A percentile compares a stretch with the other conserved stretches of the same genome.
Evolutionary conservation across 495 filamentous ascomycete genomes (phyloP).

Genomic region (Penicillium cosmopolitanum): DNA sequence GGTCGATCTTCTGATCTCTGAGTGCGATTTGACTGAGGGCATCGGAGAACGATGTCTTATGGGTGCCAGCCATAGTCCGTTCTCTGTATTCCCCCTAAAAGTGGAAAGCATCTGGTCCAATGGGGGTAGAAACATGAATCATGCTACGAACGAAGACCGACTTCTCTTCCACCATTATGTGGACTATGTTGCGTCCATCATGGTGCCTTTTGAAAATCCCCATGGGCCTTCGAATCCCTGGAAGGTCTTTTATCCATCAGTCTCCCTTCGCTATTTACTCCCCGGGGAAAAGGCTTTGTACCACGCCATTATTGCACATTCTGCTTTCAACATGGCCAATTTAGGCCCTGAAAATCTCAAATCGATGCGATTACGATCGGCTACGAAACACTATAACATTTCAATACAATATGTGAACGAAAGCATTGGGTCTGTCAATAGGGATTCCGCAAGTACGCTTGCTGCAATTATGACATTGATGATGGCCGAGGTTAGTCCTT

Average conservation of each 20-base stretch:
- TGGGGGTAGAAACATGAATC: neutral
- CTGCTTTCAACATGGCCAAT: neutral
- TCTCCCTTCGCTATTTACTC: neutral
- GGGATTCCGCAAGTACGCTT: neutral
- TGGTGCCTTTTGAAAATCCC: neutral
- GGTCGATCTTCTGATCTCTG: neutral
- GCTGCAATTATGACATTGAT: neutral
- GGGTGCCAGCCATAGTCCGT: neutral
- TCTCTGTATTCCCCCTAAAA: neutral
- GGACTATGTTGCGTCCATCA: neutral
- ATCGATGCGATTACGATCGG: neutral
- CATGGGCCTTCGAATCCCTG: neutral
- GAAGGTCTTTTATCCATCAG: neutral
- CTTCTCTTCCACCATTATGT: neutral
- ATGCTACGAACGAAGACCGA: neutral
- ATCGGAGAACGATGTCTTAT: neutral
- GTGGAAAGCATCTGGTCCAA: neutral
- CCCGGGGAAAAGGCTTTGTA: neutral
- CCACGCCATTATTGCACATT: neutral
- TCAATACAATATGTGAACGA: neutral
- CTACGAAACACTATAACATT: neutral
- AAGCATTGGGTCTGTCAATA: neutral
- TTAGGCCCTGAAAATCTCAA: neutral
- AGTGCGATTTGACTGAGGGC: neutral
- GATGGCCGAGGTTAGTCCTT: neutral